Percentiles rank a stretch among this genome's conserved stretches.
phyloP scores from a whole-genome alignment of 176 grass and related monocot species.

The Hsuehochloa calcarea region DNA sequence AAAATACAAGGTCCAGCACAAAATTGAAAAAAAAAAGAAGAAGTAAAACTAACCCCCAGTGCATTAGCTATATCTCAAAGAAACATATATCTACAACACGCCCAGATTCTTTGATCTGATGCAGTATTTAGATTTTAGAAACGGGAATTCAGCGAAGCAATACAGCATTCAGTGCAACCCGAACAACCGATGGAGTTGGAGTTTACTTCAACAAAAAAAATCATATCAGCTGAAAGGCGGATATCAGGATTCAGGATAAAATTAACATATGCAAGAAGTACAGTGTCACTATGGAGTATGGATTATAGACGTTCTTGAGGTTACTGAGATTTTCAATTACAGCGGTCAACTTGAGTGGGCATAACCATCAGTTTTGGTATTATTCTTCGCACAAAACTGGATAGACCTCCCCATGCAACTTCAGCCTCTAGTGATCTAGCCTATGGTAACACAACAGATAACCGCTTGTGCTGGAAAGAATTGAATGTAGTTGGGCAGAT shows the following conservation, averaged over 20 bases:
- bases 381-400: slow-evolving; percentile 7
- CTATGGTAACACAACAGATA: slow-evolving; percentile 10
- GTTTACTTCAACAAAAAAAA: background rate
- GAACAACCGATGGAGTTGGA: background rate
- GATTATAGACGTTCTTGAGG: background rate
- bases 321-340: background rate
- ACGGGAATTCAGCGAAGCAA: slow-evolving; percentile 27
- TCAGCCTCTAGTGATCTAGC: background rate
- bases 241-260: background rate
- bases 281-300: background rate
- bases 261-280: background rate
- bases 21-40: background rate
- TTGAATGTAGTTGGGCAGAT: background rate
- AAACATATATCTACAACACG: background rate
- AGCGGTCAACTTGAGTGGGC: background rate
- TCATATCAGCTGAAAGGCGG: background rate
- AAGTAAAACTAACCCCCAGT: background rate
- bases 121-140: background rate
- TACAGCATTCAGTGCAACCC: background rate
- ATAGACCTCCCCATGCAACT: background rate
- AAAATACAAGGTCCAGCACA: background rate
- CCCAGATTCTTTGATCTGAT: background rate
- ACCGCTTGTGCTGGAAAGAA: background rate
- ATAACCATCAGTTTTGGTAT: background rate
- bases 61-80: background rate